phyloP scores from a whole-genome alignment of 306 rosid genomes.

The Dalbergia cultrata region DNA sequence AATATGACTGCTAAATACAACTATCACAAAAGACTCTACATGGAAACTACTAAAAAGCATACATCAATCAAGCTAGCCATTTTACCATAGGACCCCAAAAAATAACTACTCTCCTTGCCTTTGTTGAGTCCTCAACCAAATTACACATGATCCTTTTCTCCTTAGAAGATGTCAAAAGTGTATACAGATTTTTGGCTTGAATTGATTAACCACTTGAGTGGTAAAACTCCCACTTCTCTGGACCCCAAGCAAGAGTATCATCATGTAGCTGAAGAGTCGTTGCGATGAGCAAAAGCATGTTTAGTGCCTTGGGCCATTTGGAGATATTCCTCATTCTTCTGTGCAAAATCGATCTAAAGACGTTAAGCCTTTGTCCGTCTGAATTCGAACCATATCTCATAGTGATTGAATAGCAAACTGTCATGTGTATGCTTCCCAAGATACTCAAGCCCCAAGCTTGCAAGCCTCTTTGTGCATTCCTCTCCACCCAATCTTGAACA shows the following conservation, averaged over 20 bases:
- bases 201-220: slow-evolving; percentile 36
- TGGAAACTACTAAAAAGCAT: background rate
- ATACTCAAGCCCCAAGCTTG: slow-evolving; percentile 79
- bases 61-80: slow-evolving; percentile 31
- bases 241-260: slow-evolving; percentile 38
- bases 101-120: slow-evolving; percentile 34
- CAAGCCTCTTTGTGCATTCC: slow-evolving; percentile 79
- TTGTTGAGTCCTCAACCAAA: slow-evolving; percentile 28
- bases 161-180: slow-evolving; percentile 27
- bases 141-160: slow-evolving; percentile 33
- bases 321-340: slow-evolving; percentile 40
- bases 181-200: slow-evolving; percentile 39
- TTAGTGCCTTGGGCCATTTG: slow-evolving; percentile 33
- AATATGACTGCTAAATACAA: slow-evolving; percentile 39
- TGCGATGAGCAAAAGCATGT: slow-evolving; percentile 28
- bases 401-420: slow-evolving; percentile 89
- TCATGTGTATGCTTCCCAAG: slow-evolving; percentile 85
- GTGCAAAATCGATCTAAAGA: background rate
- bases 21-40: slow-evolving; percentile 36
- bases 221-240: slow-evolving; percentile 34
- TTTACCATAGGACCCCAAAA: slow-evolving; percentile 27
- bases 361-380: slow-evolving; percentile 61
- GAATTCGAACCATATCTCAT: slow-evolving; percentile 91
- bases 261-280: slow-evolving; percentile 33
- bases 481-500: slow-evolving; percentile 87